These are phyloP conservation scores for Peniophora sp. DNA, from an alignment of 1,284 basidiomycete genomes.

Conservation along the genomic window DNA sequence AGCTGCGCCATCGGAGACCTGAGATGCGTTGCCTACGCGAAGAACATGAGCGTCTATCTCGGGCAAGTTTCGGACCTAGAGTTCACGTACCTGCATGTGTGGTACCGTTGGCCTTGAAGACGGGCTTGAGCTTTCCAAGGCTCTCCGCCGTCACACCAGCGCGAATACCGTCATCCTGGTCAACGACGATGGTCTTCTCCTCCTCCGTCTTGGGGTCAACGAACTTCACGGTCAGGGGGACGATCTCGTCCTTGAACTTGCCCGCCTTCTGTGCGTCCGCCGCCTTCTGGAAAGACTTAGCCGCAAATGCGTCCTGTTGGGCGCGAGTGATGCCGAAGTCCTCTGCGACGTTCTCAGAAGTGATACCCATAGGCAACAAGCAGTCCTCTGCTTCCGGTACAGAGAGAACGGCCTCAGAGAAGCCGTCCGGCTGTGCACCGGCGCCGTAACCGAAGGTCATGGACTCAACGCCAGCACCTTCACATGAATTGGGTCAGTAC, in stretches of 20 bases:
- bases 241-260: conserved; percentile 89
- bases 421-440: conserved; percentile 60
- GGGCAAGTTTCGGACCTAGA: background rate
- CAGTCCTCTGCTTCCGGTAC: conserved; percentile 86
- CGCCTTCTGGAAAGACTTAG: conserved; percentile 82
- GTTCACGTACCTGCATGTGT: conserved; percentile 71
- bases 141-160: conserved; percentile 87
- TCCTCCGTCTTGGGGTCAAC: conserved; percentile 84
- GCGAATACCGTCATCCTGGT: conserved; percentile 87
- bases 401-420: conserved; percentile 75
- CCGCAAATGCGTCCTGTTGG: conserved; percentile 81
- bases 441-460: conserved; percentile 88
- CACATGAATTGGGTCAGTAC: background rate
- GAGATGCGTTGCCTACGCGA: conserved; percentile 75
- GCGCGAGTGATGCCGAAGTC: conserved; percentile 71
- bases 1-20: conserved; percentile 96
- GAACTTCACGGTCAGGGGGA: conserved; percentile 74
- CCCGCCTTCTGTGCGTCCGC: conserved; percentile 84
- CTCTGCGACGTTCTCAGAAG: conserved; percentile 91
- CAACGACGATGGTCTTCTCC: conserved; percentile 73
- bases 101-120: conserved; percentile 82
- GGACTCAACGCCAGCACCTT: conserved; percentile 90
- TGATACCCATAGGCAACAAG: conserved; percentile 93
- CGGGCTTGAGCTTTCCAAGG: conserved; percentile 88
- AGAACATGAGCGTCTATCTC: no score